Conservation (phyloP, 805 yeast species). For the Barnettozyma wickerhamii region DNA sequence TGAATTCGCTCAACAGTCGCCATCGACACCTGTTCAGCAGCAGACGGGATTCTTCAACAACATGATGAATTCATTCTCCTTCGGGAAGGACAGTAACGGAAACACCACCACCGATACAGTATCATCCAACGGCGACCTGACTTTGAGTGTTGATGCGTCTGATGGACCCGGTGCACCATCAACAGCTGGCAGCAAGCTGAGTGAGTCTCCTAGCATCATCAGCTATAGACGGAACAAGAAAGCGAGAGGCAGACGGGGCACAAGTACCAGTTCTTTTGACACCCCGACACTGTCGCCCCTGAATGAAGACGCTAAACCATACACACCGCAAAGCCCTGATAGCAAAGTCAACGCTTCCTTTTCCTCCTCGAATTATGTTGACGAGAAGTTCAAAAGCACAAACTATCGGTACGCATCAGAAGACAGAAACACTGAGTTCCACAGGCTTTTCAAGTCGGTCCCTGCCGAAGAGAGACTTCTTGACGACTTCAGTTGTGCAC, state of each 20-base stretch:
- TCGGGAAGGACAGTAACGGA: conserved; percentile 7
- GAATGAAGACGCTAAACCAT: conserved; percentile 15
- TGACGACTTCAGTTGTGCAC: conserved; percentile 88
- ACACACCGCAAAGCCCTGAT: conserved; percentile 8
- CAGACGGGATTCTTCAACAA: conserved; percentile 19
- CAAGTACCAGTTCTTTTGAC: conserved; percentile 18
- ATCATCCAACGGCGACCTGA: conserved; percentile 4
- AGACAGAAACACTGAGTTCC: conserved; percentile 71
- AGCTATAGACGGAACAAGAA: conserved; percentile 20
- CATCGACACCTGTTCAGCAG: conserved; percentile 15
- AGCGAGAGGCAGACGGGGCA: conserved; percentile 14
- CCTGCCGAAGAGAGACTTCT: conserved; percentile 67
- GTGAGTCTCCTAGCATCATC: conserved; percentile 23
- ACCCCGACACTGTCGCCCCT: conserved; percentile 17
- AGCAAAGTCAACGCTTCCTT: conserved; percentile 9
- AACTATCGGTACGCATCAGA: conserved; percentile 59
- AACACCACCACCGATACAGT: background rate
- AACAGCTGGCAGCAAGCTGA: conserved; percentile 2
- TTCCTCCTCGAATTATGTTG: conserved; percentile 44
- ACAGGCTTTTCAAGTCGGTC: conserved; percentile 61
- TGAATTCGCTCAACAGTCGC: conserved; percentile 14
- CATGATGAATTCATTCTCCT: conserved; percentile 17
- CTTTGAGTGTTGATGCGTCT: background rate
- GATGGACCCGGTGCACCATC: too few relatives aligned
- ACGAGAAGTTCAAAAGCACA: conserved; percentile 55